Conservation (phyloP, 371 early-diverging fungal genomes). For the Syncephalastrum sp. region DNA sequence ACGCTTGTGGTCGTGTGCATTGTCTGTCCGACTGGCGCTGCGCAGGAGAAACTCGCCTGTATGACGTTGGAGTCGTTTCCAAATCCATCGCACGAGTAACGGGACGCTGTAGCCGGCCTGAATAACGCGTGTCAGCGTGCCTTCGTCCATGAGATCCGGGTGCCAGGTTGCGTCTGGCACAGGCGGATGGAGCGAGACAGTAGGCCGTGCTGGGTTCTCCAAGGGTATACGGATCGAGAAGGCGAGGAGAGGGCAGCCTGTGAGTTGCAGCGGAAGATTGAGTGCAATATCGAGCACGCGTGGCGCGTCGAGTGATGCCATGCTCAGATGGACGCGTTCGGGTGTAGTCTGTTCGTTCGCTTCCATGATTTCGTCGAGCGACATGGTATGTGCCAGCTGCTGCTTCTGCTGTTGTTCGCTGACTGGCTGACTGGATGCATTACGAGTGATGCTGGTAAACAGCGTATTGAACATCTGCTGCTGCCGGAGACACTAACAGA, state of each 20-base stretch:
- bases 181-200: conserved; percentile 25
- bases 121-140: conserved; percentile 30
- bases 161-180: conserved; percentile 29
- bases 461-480: conserved; percentile 57
- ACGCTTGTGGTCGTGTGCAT: background rate
- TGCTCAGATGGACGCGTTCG: too few relatives aligned
- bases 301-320: conserved; percentile 31
- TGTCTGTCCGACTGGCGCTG: too few relatives aligned
- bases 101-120: conserved; percentile 30
- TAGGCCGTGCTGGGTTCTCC: conserved; percentile 30
- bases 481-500: conserved; percentile 42
- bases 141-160: conserved; percentile 33
- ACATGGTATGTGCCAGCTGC: conserved; percentile 2
- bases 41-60: conserved; percentile 5
- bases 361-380: conserved; percentile 32
- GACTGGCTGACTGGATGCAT: conserved; percentile 4
- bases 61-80: conserved; percentile 27
- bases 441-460: conserved; percentile 46
- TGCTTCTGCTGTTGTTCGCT: conserved; percentile 2
- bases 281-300: conserved; percentile 23
- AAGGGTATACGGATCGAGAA: conserved; percentile 39
- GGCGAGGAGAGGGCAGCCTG: conserved; percentile 22
- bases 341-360: conserved; percentile 15
- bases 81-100: conserved; percentile 29
- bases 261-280: conserved; percentile 32